Percentiles rank a stretch among this genome's conserved stretches.
phyloP scores from a whole-genome alignment of 164 flowering plant genomes.

The Chimonanthus salicifolius region DNA sequence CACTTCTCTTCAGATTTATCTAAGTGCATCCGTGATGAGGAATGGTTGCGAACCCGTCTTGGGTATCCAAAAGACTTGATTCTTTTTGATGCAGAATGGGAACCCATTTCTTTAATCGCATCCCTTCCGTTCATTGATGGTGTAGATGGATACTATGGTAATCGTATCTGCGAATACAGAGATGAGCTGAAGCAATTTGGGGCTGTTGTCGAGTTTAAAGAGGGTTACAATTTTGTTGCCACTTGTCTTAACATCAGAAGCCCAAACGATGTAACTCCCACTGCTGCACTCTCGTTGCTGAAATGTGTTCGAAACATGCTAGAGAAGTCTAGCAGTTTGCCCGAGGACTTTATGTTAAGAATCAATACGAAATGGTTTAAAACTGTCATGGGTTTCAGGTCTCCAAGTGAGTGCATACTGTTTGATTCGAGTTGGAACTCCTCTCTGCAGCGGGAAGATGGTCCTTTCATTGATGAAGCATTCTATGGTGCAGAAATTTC shows the following conservation, averaged over 20 bases:
- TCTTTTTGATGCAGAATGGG: slow-evolving; percentile 26
- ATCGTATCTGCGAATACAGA: slow-evolving; percentile 10
- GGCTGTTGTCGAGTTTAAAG: slow-evolving; percentile 13
- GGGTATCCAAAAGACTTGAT: slow-evolving; percentile 46
- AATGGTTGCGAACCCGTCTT: slow-evolving; percentile 57
- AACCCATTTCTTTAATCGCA: slow-evolving; percentile 10
- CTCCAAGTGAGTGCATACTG: slow-evolving; percentile 40
- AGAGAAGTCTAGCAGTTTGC: slow-evolving; percentile 6
- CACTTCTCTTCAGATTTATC: slow-evolving; percentile 28
- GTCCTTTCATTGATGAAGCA: slow-evolving; percentile 56
- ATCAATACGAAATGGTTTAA: slow-evolving; percentile 41
- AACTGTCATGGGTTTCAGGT: slow-evolving; percentile 43
- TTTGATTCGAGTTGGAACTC: slow-evolving; percentile 32
- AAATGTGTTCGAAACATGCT: slow-evolving; percentile 9
- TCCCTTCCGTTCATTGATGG: slow-evolving; percentile 25
- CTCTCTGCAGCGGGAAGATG: slow-evolving; percentile 36
- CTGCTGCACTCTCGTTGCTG: slow-evolving; percentile 9
- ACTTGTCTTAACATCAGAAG: slow-evolving; percentile 4
- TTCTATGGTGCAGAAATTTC: slow-evolving; percentile 44
- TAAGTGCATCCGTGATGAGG: slow-evolving; percentile 25
- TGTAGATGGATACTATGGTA: slow-evolving; percentile 11
- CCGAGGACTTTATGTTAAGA: slow-evolving; percentile 20
- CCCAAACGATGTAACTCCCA: slow-evolving; percentile 8
- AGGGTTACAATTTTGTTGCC: slow-evolving; percentile 19
- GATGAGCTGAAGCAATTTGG: slow-evolving; percentile 24